Base-by-base conservation (phyloP, 2,329 filamentous ascomycete species). In the Beauveria sp. region DNA sequence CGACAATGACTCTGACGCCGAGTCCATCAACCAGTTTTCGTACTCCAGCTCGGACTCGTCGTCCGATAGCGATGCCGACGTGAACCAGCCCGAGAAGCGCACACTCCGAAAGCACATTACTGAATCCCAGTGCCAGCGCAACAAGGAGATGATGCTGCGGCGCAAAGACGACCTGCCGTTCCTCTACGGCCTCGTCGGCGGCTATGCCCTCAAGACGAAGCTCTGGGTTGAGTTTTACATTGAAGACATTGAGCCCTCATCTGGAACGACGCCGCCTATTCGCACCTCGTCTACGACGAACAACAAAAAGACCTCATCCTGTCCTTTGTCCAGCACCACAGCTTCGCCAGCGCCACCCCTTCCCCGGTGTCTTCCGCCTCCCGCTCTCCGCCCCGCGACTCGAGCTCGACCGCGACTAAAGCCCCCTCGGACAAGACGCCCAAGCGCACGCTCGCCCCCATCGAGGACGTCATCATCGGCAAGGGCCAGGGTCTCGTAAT, bases 261-360 rank as follows among this genome's bases (percentile, higher is more conserved):
- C 6, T 80, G 78, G 78, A 80, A 81, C 65, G 72, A 75, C 62
- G 66, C 73, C 7, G 78, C 78, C 0, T 81, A 74, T 64, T 73
- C 74, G 3, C 75, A 79, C 49, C 71, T 81, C 5, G 78, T 81
- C 4, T 79, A 79, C 65, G 74, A 77, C 47, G 74, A 78, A 34
- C 72, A 78, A 62, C 76, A 79, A 42, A 81, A 81, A 66, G 76
- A 79, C 38, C 65, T 80, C 8, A 72, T 81, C 1, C 67, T 79
- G 18, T 78, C 78, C 2, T 79, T 80, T 66, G 78, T 80, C 4
- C 75, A 79, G 62, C 78, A 74, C 63, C 78, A 81, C 64, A 63
- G 65, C 40, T 47, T 59, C 55, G 20, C 49, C 60, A 65, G 70
- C 34, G 26, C 43, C 51, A 63, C 63, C 42, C 56, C 56, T 20